These are phyloP conservation scores for Prasinococcaceae sp. DNA, from an alignment of 139 green algal species.

Conservation along the genomic window DNA sequence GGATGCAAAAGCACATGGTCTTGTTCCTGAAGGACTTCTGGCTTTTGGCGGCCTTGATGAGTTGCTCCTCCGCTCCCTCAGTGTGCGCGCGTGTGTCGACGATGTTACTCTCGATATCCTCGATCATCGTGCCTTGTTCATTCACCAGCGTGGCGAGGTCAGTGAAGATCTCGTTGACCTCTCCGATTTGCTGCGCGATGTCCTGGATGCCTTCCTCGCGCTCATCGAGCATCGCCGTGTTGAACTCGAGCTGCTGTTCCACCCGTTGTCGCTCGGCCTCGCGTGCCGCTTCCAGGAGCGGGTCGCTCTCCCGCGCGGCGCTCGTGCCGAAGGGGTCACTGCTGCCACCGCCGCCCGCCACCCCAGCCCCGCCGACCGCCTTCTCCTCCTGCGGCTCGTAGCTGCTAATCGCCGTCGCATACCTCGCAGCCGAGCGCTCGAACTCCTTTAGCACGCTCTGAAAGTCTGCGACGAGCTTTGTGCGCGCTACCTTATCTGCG, in stretches of 20 bases:
- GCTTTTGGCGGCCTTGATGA: slow-evolving; percentile 22
- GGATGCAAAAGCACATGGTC: not conserved
- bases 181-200: slow-evolving; percentile 41
- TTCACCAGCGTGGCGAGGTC: slow-evolving; percentile 41
- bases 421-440: too few species aligned
- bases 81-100: slow-evolving; percentile 21
- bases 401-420: too few species aligned
- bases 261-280: too few species aligned
- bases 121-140: slow-evolving; percentile 36
- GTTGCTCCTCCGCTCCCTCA: slow-evolving; percentile 20
- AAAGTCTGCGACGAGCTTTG: too few species aligned
- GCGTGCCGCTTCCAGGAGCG: too few species aligned
- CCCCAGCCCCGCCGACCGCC: too few species aligned
- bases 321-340: too few species aligned
- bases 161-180: slow-evolving; percentile 47
- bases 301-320: too few species aligned
- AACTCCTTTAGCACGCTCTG: too few species aligned
- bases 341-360: too few species aligned
- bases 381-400: too few species aligned
- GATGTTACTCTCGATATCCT: slow-evolving; percentile 39
- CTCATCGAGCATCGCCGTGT: slow-evolving; percentile 36
- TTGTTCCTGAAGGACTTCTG: slow-evolving; percentile 9
- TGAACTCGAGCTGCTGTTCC: slow-evolving; percentile 33
- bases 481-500: too few species aligned
- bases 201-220: slow-evolving; percentile 34